These are phyloP conservation scores for Solanum hybrid DNA, from an alignment of 305 asterid species.

Conservation along the genomic window DNA sequence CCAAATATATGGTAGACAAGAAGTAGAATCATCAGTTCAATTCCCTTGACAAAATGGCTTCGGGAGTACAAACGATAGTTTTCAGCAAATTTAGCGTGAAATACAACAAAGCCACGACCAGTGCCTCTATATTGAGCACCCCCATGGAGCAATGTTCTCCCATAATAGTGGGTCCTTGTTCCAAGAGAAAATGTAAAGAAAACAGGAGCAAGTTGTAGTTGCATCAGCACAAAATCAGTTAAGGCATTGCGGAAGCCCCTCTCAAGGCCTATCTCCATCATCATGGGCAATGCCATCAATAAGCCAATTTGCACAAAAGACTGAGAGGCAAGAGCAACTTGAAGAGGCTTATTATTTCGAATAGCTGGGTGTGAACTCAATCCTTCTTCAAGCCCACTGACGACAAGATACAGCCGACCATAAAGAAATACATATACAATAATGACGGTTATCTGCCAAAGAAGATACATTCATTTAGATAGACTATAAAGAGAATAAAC, in stretches of 20 bases:
- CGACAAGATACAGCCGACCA: slow-evolving; percentile 91
- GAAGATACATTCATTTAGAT: slow-evolving; percentile 5
- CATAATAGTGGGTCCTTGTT: slow-evolving; percentile 83
- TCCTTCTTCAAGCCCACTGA: slow-evolving; percentile 80
- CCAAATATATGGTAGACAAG: slow-evolving; percentile 89
- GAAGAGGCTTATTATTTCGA: slow-evolving; percentile 84
- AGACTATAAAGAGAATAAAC: not conserved
- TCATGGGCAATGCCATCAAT: slow-evolving; percentile 97
- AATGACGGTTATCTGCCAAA: slow-evolving; percentile 75
- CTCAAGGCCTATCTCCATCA: slow-evolving; percentile 99
- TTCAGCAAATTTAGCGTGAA: slow-evolving; percentile 88
- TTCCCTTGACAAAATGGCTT: slow-evolving; percentile 91
- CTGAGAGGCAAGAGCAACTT: slow-evolving; percentile 98
- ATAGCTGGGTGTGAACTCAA: slow-evolving; percentile 75
- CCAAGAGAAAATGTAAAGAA: slow-evolving; percentile 95
- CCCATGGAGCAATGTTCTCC: slow-evolving; percentile 92
- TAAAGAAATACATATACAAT: slow-evolving; percentile 85
- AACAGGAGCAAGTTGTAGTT: slow-evolving; percentile 88
- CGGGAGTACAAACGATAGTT: slow-evolving; percentile 82
- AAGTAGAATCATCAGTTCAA: slow-evolving; percentile 82
- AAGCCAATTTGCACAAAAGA: slow-evolving; percentile 90
- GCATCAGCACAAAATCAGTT: slow-evolving; percentile 88
- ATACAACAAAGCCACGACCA: slow-evolving; percentile 96
- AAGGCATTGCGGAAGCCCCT: slow-evolving; percentile 80
- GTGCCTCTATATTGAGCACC: slow-evolving; percentile 92